A percentile compares a stretch with the other conserved stretches of the same genome.
Evolutionary conservation across 257 asterid genomes (phyloP).

Genomic region (Primulina huaijiensis): DNA sequence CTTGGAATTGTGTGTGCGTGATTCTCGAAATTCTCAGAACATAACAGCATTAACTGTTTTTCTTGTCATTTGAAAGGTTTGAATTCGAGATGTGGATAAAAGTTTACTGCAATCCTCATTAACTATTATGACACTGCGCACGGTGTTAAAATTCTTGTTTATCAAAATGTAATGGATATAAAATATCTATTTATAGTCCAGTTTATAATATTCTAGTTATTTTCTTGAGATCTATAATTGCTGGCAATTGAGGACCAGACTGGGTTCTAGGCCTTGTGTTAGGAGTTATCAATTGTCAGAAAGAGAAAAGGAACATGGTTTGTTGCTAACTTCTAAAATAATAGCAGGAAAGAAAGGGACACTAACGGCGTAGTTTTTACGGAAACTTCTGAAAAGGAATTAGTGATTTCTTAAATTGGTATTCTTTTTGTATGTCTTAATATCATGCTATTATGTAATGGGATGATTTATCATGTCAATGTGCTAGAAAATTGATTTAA

Average conservation of each 20-base stretch:
- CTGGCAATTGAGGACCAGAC: not conserved
- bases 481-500: no score
- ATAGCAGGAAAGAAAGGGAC: not conserved
- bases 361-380: not conserved
- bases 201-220: no score
- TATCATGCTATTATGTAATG: not conserved
- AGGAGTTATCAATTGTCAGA: not conserved
- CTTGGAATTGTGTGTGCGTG: no score
- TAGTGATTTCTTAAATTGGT: slow-evolving; percentile 1
- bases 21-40: no score
- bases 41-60: not conserved
- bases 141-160: no score
- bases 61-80: not conserved
- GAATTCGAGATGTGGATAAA: slow-evolving; percentile 5
- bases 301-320: not conserved
- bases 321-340: not conserved
- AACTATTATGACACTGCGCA: not conserved
- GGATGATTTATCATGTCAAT: not conserved
- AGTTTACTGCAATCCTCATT: not conserved
- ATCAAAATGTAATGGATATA: no score
- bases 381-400: not conserved
- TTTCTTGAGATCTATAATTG: not conserved
- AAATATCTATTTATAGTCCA: no score
- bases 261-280: not conserved
- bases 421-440: not conserved